Conservation (phyloP, 2,329 filamentous ascomycete genomes). For the Trichoderma semiorbis region DNA sequence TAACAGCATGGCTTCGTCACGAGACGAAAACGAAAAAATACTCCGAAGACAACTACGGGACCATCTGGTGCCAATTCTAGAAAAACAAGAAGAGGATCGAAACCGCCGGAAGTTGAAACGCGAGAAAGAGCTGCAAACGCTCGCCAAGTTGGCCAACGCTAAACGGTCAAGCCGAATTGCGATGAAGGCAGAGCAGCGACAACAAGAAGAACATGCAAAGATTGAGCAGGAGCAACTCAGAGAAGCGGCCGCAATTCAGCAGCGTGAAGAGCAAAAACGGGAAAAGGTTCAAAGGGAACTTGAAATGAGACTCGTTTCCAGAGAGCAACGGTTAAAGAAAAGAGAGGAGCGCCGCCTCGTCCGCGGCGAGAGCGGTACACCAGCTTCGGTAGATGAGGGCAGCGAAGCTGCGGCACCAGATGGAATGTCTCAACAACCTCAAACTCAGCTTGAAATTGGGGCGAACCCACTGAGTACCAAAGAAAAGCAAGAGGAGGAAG, state of each 20-base stretch:
- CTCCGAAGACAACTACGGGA: constrained; percentile 68
- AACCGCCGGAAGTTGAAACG: constrained; percentile 66
- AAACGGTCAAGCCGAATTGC: constrained; percentile 92
- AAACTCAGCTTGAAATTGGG: constrained; percentile 70
- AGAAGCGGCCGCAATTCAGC: constrained; percentile 60
- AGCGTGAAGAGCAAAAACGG: constrained; percentile 62
- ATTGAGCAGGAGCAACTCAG: constrained; percentile 57
- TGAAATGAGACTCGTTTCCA: constrained; percentile 74
- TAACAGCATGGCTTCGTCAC: constrained; percentile 66
- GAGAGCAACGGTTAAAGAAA: constrained; percentile 82
- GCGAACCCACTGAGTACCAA: constrained; percentile 73
- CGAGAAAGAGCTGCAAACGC: constrained; percentile 73
- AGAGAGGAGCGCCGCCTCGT: constrained; percentile 78
- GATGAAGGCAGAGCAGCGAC: constrained; percentile 73
- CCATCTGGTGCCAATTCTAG: constrained; percentile 79
- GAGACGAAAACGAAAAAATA: constrained; percentile 80
- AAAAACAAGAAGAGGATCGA: constrained; percentile 71
- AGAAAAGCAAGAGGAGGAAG: constrained; percentile 69
- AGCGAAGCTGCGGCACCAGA: constrained; percentile 52
- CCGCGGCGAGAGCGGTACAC: constrained; percentile 78
- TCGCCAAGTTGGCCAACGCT: constrained; percentile 86
- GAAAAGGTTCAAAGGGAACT: constrained; percentile 65
- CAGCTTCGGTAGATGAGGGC: constrained; percentile 72
- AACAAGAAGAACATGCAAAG: constrained; percentile 65
- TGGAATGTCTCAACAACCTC: constrained; percentile 70